Percentiles rank a stretch among this genome's conserved stretches.
phyloP scores from a whole-genome alignment of 208 protist species.

The Trypanosoma caninum region DNA sequence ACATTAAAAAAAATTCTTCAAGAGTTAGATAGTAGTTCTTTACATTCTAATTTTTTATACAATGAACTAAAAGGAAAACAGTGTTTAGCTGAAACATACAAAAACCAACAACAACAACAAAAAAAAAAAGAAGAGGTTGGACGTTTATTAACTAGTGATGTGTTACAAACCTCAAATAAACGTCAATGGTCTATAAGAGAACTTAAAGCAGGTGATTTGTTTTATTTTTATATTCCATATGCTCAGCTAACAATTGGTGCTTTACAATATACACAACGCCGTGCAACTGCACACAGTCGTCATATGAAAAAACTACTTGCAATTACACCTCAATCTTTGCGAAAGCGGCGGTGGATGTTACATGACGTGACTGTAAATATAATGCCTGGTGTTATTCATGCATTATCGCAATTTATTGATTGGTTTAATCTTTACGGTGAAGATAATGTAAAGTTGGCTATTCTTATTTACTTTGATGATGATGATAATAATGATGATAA shows the following conservation, averaged over 20 bases:
- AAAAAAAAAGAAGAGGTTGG: neutral
- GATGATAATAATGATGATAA: neutral
- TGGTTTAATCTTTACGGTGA: slow-evolving; percentile 24
- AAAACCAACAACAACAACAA: neutral
- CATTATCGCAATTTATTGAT: slow-evolving; percentile 26
- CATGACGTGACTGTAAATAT: slow-evolving; percentile 29
- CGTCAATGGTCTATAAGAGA: slow-evolving; percentile 17
- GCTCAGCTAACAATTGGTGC: slow-evolving; percentile 8
- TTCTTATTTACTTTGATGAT: slow-evolving; percentile 27
- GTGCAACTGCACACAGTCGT: neutral
- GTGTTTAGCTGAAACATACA: no score
- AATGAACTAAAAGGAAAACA: no score
- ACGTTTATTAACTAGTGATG: neutral
- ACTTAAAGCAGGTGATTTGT: slow-evolving; percentile 30
- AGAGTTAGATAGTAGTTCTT: neutral
- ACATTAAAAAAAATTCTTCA: slow-evolving; percentile 4
- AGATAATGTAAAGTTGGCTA: slow-evolving; percentile 25
- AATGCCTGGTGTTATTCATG: slow-evolving; percentile 25
- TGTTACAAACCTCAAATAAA: slow-evolving; percentile 2
- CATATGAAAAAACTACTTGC: slow-evolving; percentile 25
- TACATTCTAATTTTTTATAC: no score
- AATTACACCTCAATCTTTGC: slow-evolving; percentile 23
- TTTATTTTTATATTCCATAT: slow-evolving; percentile 31
- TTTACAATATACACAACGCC: slow-evolving; percentile 12
- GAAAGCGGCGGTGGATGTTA: slow-evolving; percentile 24